Conservation (phyloP, 2,329 filamentous ascomycete genomes). For the Colletotrichum eremochloae region DNA sequence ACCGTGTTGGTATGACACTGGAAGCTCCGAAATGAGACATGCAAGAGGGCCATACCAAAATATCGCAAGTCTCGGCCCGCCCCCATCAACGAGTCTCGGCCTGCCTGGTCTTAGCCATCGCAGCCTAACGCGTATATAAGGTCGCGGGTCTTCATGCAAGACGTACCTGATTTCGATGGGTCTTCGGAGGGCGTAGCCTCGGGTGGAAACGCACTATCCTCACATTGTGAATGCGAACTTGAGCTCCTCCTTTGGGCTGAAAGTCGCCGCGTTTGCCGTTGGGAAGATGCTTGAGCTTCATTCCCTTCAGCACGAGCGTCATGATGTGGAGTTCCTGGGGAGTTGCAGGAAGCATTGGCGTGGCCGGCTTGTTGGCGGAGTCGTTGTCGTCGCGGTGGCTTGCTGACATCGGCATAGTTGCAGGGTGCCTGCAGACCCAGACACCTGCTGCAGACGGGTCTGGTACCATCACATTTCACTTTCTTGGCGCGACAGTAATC, state of each 20-base stretch:
- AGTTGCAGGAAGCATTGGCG: neutral
- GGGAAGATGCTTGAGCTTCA: too few species aligned
- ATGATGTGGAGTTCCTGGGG: neutral
- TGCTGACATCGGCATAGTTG: conserved; percentile 3
- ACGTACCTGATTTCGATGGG: neutral
- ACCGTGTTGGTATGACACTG: neutral
- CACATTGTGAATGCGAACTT: too few species aligned
- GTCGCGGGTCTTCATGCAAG: neutral
- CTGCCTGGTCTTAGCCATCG: neutral
- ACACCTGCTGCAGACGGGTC: neutral
- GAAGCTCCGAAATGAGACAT: neutral
- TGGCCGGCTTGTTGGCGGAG: neutral
- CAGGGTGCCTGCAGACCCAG: neutral
- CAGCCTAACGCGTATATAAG: neutral
- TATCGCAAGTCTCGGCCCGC: neutral
- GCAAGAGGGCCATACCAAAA: neutral
- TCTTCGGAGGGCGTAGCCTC: too few species aligned
- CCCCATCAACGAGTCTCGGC: neutral
- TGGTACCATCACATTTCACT: neutral
- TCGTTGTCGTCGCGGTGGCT: neutral
- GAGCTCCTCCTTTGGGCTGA: too few species aligned
- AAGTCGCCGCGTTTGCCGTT: too few species aligned
- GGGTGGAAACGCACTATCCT: too few species aligned
- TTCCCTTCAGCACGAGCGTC: neutral
- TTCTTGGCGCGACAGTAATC: neutral